Evolutionary conservation across 306 rosid genomes (phyloP).

Genomic region (Trichosanthes cucumerina): DNA sequence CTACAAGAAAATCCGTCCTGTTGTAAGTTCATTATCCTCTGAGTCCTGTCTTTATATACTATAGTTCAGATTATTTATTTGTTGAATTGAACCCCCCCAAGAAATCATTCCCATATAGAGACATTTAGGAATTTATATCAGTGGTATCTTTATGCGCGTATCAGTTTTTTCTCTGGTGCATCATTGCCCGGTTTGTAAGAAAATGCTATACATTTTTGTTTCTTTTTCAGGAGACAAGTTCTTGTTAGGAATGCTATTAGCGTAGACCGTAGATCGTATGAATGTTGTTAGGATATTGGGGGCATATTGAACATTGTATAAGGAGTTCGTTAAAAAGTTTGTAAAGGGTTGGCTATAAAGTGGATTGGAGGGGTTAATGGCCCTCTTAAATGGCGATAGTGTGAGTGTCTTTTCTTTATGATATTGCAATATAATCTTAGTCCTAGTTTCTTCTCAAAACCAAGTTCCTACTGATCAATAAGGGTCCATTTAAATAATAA

Average conservation of each 20-base stretch:
- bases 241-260: not conserved
- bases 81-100: not conserved
- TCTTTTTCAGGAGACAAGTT: not conserved
- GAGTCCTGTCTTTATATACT: not conserved
- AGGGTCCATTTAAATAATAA: no score
- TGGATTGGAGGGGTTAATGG: not conserved
- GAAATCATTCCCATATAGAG: not conserved
- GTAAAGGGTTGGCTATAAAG: not conserved
- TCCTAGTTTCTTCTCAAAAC: not conserved
- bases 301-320: not conserved
- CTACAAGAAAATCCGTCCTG: slow-evolving; percentile 78
- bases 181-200: not conserved
- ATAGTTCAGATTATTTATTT: not conserved
- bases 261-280: not conserved
- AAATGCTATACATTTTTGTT: not conserved
- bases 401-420: not conserved
- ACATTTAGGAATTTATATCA: not conserved
- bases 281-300: not conserved
- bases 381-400: no score
- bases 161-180: not conserved
- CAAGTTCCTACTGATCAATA: not conserved
- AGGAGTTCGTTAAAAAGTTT: not conserved
- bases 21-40: slow-evolving; percentile 42
- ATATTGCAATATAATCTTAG: not conserved
- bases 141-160: not conserved